These are phyloP conservation scores for Plasmodium falciparum DNA, from an alignment of 169 alveolate genomes.

Conservation along the genomic window DNA sequence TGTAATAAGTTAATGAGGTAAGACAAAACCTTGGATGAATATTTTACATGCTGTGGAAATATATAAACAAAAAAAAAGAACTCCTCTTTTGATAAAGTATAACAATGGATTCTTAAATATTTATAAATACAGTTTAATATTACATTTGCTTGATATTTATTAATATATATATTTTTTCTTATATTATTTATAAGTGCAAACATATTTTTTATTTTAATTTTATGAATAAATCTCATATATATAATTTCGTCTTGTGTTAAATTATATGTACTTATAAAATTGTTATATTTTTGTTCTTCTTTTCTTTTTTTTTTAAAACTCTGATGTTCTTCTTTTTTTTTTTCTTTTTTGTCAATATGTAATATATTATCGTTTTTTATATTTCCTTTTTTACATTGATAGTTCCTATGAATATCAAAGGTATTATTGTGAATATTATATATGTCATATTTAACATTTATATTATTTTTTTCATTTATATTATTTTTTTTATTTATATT, in stretches of 20 bases:
- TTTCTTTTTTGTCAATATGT: background rate
- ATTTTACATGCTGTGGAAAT: constrained; percentile 46
- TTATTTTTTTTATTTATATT: too few species aligned
- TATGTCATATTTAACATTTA: background rate
- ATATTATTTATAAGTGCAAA: constrained; percentile 35
- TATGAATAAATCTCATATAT: constrained; percentile 46
- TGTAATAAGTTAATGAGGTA: constrained; percentile 17
- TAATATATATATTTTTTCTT: constrained; percentile 37
- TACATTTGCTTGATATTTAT: constrained; percentile 9
- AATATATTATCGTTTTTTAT: background rate
- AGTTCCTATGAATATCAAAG: too few species aligned
- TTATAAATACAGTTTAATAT: constrained; percentile 47
- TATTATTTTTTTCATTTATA: too few species aligned
- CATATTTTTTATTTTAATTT: constrained; percentile 48
- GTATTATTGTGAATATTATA: background rate
- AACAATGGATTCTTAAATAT: constrained; percentile 35
- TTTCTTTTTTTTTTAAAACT: constrained; percentile 9
- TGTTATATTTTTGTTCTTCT: background rate
- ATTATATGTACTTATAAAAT: constrained; percentile 25
- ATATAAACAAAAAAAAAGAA: constrained; percentile 34
- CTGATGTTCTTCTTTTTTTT: too few species aligned
- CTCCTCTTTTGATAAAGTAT: constrained; percentile 10
- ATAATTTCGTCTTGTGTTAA: constrained; percentile 35
- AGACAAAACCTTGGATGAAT: constrained; percentile 7
- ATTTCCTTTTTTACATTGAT: background rate